Evolutionary conservation across 192 early-diverging fungal genomes (phyloP).

Genomic region (Spizellomyces punctatus): DNA sequence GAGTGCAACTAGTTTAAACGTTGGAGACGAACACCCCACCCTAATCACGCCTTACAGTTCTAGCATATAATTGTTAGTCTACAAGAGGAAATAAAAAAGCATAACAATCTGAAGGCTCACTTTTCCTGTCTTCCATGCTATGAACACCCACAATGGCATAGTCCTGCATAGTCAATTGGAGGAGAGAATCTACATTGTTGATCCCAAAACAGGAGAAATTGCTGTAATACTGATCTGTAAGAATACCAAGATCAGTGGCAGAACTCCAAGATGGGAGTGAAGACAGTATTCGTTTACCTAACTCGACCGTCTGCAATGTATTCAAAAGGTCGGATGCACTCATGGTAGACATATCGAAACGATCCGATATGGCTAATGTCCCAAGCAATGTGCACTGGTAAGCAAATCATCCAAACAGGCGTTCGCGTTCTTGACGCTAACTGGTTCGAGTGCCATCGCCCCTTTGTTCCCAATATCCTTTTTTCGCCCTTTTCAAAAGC

Average conservation of each 20-base stretch:
- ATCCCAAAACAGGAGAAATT: conserved; percentile 55
- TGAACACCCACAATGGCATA: conserved; percentile 55
- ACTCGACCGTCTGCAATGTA: conserved; percentile 64
- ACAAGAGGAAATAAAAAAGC: conserved; percentile 7
- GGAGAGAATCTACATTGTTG: conserved; percentile 59
- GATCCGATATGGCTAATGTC: too few species aligned
- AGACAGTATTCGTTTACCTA: conserved; percentile 43
- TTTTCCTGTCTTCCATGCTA: conserved; percentile 58
- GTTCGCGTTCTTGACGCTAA: too few species aligned
- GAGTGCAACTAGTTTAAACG: conserved; percentile 4
- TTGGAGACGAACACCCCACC: not conserved
- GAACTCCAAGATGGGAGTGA: not conserved
- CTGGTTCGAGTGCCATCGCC: too few species aligned
- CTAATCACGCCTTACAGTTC: conserved; percentile 39
- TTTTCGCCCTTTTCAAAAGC: too few species aligned
- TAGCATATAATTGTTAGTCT: conserved; percentile 19
- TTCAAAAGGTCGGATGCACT: conserved; percentile 58
- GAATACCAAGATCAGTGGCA: conserved; percentile 1
- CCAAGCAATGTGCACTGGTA: too few species aligned
- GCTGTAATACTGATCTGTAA: conserved; percentile 55
- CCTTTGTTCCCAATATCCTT: too few species aligned
- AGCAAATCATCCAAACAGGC: too few species aligned
- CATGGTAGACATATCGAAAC: not conserved
- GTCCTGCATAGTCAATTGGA: conserved; percentile 73
- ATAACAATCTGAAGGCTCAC: conserved; percentile 22